Base-by-base conservation (phyloP, 2,329 filamentous ascomycete species). In the Colletotrichum spaethianum region DNA sequence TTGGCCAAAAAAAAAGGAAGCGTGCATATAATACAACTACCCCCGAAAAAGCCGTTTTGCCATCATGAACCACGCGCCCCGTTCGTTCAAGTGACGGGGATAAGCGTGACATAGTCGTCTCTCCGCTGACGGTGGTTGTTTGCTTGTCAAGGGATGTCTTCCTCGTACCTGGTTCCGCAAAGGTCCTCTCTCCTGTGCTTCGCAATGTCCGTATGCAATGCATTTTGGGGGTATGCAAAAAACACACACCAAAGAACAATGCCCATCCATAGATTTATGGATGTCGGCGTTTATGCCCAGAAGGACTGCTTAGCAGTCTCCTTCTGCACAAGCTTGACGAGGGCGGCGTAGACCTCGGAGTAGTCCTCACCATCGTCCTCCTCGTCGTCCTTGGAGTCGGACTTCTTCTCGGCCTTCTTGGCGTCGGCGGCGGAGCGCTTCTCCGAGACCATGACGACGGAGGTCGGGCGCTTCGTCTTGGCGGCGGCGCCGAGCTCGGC, bases 401-500 rank as follows among this genome's bases (percentile, higher is more conserved):
- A 83, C 76, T 83, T 83, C 65, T 82, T 80, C 74, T 83, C 86
- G 59, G 81, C 84, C 76, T 83, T 83, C 78, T 80, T 80, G 67
- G 82, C 83, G 79, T 86, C 87, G 79, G 84, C 83, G 74, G 77
- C 84, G 77, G 84, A 82, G 64, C 82, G 80, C 83, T 87, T 88
- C 82, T 91, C 89, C 80, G 89, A 89, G 78, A 93, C 91, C 95
- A 99, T 97, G 78, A 98, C 94, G 67, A 99, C 96, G 82, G 93
- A 97, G 44, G 96, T 99, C 62, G 96, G 96, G 75, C 96, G 89
- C 92, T 98, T 99, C 61, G 96, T 99, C 83, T 93, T 93, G 73
- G 95, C 95, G 4, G 96, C 96, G 77, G 94, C 94, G 79, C 96
- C 96, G 70, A 99, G 91, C 86, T 98, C 96, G 73, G 95, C 96